Evolutionary conservation across 305 asterid genomes (phyloP).

Genomic region (Solanum hybrid): DNA sequence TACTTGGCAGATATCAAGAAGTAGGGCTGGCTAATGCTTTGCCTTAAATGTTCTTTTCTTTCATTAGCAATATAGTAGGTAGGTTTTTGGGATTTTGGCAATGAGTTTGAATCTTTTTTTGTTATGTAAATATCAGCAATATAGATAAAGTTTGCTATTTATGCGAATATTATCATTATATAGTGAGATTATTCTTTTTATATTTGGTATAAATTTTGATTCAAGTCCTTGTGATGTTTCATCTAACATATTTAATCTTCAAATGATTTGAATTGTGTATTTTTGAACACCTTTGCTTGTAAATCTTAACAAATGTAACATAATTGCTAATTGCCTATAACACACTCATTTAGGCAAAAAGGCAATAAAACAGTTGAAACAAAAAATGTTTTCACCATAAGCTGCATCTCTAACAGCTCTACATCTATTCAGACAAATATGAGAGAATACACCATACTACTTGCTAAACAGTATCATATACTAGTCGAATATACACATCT

Average conservation of each 20-base stretch:
- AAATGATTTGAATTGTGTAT: not conserved
- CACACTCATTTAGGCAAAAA: not conserved
- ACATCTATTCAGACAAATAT: not conserved
- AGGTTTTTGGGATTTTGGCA: not conserved
- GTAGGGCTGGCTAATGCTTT: not conserved
- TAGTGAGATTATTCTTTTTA: not conserved
- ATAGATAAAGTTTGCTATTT: not conserved
- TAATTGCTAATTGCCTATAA: not conserved
- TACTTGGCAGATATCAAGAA: constrained; percentile 20
- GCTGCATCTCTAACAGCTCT: not conserved
- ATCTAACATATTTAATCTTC: not conserved
- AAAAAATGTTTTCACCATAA: not conserved
- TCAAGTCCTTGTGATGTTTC: rapidly evolving
- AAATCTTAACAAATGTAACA: not conserved
- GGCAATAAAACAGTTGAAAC: not conserved
- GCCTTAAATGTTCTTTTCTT: not conserved
- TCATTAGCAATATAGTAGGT: not conserved
- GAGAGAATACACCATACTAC: not conserved
- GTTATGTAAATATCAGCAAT: not conserved
- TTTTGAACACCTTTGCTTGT: not conserved
- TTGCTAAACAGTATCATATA: not conserved
- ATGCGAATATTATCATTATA: not conserved
- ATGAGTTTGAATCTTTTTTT: not conserved
- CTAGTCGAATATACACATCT: not conserved
- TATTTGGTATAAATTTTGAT: not conserved